Evolutionary conservation across 2,329 filamentous ascomycete genomes (phyloP).

Genomic region (Pestalotiopsis sp.): DNA sequence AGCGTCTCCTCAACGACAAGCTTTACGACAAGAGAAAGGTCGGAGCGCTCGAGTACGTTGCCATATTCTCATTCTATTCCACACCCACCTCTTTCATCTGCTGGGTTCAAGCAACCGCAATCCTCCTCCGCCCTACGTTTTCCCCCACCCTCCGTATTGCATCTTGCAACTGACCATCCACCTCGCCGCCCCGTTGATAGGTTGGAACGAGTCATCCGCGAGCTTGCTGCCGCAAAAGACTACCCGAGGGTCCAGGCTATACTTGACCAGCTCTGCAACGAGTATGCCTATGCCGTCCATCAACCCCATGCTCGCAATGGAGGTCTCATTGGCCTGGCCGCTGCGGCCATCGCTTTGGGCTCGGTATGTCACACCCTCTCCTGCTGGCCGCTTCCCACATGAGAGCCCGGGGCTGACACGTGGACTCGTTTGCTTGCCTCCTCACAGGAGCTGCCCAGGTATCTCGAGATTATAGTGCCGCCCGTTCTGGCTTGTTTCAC

Average conservation of each 20-base stretch:
- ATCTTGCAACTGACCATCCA: constrained; percentile 9
- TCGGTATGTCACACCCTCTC: constrained; percentile 61
- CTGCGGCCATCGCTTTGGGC: constrained; percentile 92
- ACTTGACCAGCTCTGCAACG: constrained; percentile 94
- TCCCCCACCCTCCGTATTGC: not conserved
- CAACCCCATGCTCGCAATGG: constrained; percentile 96
- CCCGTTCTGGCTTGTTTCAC: constrained; percentile 97
- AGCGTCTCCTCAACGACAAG: constrained; percentile 94
- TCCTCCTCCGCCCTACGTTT: not conserved
- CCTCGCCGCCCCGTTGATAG: constrained; percentile 44
- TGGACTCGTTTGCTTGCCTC: not conserved
- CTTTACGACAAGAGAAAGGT: constrained; percentile 98
- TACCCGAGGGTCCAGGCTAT: constrained; percentile 82
- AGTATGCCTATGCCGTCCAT: constrained; percentile 96
- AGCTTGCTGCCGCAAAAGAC: constrained; percentile 76
- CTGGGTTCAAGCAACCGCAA: not conserved
- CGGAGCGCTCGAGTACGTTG: constrained; percentile 87
- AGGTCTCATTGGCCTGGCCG: constrained; percentile 91
- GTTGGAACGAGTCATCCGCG: constrained; percentile 87
- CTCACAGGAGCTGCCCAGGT: constrained; percentile 81
- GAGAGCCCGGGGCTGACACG: not conserved
- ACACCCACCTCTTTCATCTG: constrained; percentile 4
- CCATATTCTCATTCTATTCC: constrained; percentile 8
- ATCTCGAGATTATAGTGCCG: constrained; percentile 91
- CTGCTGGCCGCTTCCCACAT: not conserved